These are phyloP conservation scores for Aureobasidium sp. DNA, from an alignment of 2,329 filamentous ascomycete genomes.

Conservation along the genomic window DNA sequence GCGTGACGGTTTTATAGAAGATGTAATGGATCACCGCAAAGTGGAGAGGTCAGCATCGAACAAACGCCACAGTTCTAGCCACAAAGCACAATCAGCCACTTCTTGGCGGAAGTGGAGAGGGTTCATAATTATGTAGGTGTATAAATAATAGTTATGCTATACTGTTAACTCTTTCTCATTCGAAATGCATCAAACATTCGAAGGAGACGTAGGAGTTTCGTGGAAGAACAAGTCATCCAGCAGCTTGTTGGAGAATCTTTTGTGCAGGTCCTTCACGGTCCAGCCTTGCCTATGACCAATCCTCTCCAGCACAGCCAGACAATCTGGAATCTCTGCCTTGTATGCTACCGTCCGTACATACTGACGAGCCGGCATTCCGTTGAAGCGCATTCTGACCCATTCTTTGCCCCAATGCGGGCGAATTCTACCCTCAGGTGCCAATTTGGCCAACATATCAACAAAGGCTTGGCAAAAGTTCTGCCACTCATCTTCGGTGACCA, in stretches of 20 bases:
- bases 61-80: conserved; percentile 1
- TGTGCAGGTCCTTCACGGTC: conserved; percentile 33
- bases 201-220: not conserved
- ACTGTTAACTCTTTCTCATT: too few relatives aligned
- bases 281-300: conserved; percentile 38
- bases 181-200: not conserved
- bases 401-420: conserved; percentile 45
- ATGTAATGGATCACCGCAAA: conserved; percentile 5
- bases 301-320: conserved; percentile 28
- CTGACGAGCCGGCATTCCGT: conserved; percentile 23
- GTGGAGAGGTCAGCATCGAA: conserved; percentile 8
- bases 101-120: not conserved
- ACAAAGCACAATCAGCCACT: conserved; percentile 1
- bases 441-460: conserved; percentile 32
- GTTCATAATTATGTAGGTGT: too few relatives aligned
- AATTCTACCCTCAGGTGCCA: conserved; percentile 20
- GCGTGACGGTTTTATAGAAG: not conserved
- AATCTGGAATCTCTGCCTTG: conserved; percentile 34
- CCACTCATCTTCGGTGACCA: conserved; percentile 33
- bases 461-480: conserved; percentile 35
- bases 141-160: too few relatives aligned
- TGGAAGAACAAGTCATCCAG: conserved; percentile 29
- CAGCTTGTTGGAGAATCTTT: conserved; percentile 38
- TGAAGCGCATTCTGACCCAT: conserved; percentile 13
- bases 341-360: conserved; percentile 36